Percentiles rank a stretch among this genome's conserved stretches.
Evolutionary conservation across 345 rosid genomes (phyloP).

Genomic region (Linum tenue): DNA sequence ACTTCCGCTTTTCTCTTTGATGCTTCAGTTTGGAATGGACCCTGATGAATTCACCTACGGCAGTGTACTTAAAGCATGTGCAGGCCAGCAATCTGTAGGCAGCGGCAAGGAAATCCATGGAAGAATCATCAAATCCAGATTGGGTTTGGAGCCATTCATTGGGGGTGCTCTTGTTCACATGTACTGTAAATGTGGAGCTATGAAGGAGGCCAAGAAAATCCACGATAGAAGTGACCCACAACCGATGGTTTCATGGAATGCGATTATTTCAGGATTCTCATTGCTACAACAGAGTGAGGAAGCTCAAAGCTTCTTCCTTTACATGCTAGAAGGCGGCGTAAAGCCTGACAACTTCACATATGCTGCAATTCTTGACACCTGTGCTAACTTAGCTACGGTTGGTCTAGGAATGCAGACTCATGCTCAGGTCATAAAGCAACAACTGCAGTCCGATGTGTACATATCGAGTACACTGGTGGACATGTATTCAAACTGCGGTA

Average conservation of each 20-base stretch:
- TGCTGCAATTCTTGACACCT: constrained; percentile 74
- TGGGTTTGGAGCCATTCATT: constrained; percentile 46
- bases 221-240: constrained; percentile 46
- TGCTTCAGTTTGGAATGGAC: constrained; percentile 53
- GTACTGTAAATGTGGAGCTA: constrained; percentile 78
- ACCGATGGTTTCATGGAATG: constrained; percentile 57
- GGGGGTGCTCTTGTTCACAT: constrained; percentile 80
- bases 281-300: constrained; percentile 60
- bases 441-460: constrained; percentile 61
- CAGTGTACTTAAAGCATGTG: constrained; percentile 78
- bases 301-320: constrained; percentile 56
- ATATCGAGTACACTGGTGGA: constrained; percentile 87
- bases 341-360: constrained; percentile 78
- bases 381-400: constrained; percentile 71
- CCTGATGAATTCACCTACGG: constrained; percentile 95
- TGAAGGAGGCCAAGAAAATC: constrained; percentile 61
- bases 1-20: constrained; percentile 44
- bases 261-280: constrained; percentile 75
- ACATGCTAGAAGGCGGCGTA: constrained; percentile 55
- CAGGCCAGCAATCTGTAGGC: constrained; percentile 42
- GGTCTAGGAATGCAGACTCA: constrained; percentile 87
- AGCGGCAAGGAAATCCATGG: constrained; percentile 67
- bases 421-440: constrained; percentile 63
- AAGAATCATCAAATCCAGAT: constrained; percentile 64
- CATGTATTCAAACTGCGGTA: constrained; percentile 95